Percentiles rank a stretch among this genome's conserved stretches.
Conservation (phyloP, 768 basidiomycete species). For the Rhizopogon vesiculosus region DNA sequence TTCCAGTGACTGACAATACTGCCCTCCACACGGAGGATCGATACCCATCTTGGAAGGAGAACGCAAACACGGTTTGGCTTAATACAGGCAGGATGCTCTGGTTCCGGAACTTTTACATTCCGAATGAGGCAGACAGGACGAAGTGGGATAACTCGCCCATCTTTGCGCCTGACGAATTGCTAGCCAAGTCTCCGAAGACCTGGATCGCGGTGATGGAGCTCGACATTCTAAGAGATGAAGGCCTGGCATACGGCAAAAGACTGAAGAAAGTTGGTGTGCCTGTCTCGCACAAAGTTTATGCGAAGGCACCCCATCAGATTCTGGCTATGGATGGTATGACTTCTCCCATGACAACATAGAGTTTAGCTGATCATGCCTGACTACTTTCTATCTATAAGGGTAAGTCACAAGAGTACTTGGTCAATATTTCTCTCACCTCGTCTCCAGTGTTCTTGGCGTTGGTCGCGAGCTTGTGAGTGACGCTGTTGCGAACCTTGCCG, state of each 20-base stretch:
- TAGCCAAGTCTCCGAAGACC: conserved; percentile 49
- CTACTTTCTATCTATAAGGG: conserved; percentile 13
- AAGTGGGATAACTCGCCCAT: conserved; percentile 73
- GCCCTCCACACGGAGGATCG: conserved; percentile 34
- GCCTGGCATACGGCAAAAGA: conserved; percentile 57
- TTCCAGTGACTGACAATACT: conserved; percentile 76
- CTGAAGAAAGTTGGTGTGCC: conserved; percentile 48
- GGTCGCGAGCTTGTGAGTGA: conserved; percentile 35
- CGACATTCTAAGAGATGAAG: conserved; percentile 70
- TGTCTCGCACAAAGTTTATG: conserved; percentile 53
- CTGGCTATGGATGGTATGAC: conserved; percentile 71
- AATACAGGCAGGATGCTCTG: conserved; percentile 62
- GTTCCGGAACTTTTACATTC: conserved; percentile 69
- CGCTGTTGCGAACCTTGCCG: conserved; percentile 28
- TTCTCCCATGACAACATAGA: neutral
- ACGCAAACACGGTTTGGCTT: conserved; percentile 59
- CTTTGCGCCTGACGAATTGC: conserved; percentile 55
- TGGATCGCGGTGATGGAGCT: conserved; percentile 67
- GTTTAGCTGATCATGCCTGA: neutral
- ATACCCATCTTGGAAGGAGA: conserved; percentile 54
- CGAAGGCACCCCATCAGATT: conserved; percentile 64
- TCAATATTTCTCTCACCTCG: conserved; percentile 8
- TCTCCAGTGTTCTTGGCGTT: conserved; percentile 30
- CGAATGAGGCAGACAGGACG: conserved; percentile 51
- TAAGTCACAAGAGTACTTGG: conserved; percentile 6